phyloP scores from a whole-genome alignment of 78 protist species.

The Dictyostelium capitatum region DNA sequence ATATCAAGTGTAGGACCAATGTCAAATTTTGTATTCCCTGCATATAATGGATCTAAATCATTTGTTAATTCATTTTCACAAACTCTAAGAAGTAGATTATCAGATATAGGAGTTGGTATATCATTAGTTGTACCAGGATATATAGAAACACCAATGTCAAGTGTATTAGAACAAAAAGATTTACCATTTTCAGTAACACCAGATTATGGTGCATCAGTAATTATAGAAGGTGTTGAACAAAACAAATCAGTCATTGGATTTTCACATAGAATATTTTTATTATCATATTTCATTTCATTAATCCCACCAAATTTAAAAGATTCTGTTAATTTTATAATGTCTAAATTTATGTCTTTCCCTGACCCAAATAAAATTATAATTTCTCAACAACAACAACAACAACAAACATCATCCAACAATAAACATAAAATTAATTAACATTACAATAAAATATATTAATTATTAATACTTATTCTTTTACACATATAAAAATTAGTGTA shows the following conservation, averaged over 20 bases:
- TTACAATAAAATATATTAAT: no score
- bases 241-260: background rate
- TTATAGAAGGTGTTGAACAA: background rate
- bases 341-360: background rate
- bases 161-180: background rate
- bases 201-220: background rate
- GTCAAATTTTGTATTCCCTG: background rate
- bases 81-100: slow-evolving; percentile 25
- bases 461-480: no score
- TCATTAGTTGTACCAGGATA: slow-evolving; percentile 27
- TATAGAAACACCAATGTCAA: slow-evolving; percentile 31
- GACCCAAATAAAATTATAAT: background rate
- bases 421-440: no score
- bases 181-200: background rate
- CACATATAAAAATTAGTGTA: no score
- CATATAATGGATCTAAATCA: slow-evolving; percentile 15
- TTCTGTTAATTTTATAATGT: background rate
- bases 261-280: background rate
- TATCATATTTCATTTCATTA: background rate
- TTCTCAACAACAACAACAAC: no score
- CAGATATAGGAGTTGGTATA: slow-evolving; percentile 43
- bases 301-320: background rate
- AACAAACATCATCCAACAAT: no score
- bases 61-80: background rate
- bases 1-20: slow-evolving; percentile 15